Conservation (phyloP, 306 rosid species). For the Arachis hypogaea region DNA sequence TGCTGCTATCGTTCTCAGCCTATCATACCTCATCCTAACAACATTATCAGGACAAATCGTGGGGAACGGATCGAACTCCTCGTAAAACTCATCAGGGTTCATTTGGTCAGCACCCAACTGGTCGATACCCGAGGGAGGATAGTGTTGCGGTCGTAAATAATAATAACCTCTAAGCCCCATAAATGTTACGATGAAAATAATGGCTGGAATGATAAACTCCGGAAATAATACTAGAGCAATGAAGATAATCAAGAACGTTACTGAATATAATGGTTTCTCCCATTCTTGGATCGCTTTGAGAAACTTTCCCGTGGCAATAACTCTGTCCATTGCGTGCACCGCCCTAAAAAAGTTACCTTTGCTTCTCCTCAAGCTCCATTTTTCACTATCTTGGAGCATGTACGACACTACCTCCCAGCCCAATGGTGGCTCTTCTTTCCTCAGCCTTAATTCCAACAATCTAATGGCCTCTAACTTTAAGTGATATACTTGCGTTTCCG, state of each 20-base stretch:
- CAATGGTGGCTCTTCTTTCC: conserved; percentile 1
- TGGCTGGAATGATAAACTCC: neutral
- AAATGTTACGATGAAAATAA: neutral
- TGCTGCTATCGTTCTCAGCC: too few relatives aligned
- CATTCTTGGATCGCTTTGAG: neutral
- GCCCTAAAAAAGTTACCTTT: neutral
- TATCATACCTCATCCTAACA: too few relatives aligned
- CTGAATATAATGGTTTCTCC: neutral
- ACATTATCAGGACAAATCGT: neutral
- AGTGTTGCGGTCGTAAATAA: neutral
- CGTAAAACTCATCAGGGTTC: neutral
- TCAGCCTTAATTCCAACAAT: conserved; percentile 1
- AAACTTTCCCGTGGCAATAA: neutral
- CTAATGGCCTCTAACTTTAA: neutral
- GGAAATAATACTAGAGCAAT: neutral
- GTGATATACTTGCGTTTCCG: neutral
- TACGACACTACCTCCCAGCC: conserved; percentile 15
- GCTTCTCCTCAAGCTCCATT: conserved; percentile 4
- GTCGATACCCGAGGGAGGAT: neutral
- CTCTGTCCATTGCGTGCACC: neutral
- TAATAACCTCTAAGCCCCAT: conserved; percentile 10
- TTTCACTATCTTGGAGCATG: neutral
- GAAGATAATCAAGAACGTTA: neutral
- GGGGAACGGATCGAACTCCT: conserved; percentile 14
- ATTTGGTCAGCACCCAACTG: too few relatives aligned